Percentiles rank a stretch among this genome's conserved stretches.
phyloP scores from a whole-genome alignment of 108 stramenopile species.

The Nannochloropsis oceanica region DNA sequence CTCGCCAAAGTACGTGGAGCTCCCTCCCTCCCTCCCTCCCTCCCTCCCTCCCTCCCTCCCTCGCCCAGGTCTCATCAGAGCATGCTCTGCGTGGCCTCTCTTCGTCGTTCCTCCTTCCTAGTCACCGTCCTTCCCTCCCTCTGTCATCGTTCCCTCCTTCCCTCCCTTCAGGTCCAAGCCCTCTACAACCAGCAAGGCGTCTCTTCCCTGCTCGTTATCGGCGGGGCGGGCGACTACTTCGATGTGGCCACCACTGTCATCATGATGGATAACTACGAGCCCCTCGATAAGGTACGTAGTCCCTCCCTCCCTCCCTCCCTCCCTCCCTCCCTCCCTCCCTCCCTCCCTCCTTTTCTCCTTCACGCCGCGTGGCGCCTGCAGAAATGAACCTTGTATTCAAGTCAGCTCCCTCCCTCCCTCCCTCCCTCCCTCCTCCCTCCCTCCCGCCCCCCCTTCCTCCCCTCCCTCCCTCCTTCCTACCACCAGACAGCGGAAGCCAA shows the following conservation, averaged over 20 bases:
- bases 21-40: not conserved
- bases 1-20: slow-evolving; percentile 64
- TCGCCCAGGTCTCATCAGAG: not conserved
- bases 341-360: not conserved
- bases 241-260: slow-evolving; percentile 77
- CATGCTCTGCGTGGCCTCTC: not conserved
- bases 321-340: not conserved
- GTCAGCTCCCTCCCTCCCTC: not conserved
- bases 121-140: not conserved
- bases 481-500: not conserved
- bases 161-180: slow-evolving; percentile 41
- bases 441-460: not conserved
- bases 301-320: not conserved
- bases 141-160: not conserved
- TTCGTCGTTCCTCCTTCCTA: not conserved
- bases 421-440: not conserved
- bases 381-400: not conserved
- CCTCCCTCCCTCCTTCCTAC: not conserved
- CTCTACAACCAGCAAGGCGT: slow-evolving; percentile 58
- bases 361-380: not conserved
- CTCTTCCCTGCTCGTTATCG: slow-evolving; percentile 73
- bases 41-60: not conserved
- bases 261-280: slow-evolving; percentile 71
- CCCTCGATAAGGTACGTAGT: slow-evolving; percentile 7
- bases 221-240: slow-evolving; percentile 86